Percentiles rank a stretch among this genome's conserved stretches.
Evolutionary conservation across 768 basidiomycete genomes (phyloP).

Genomic region (Tremella mesenterica): DNA sequence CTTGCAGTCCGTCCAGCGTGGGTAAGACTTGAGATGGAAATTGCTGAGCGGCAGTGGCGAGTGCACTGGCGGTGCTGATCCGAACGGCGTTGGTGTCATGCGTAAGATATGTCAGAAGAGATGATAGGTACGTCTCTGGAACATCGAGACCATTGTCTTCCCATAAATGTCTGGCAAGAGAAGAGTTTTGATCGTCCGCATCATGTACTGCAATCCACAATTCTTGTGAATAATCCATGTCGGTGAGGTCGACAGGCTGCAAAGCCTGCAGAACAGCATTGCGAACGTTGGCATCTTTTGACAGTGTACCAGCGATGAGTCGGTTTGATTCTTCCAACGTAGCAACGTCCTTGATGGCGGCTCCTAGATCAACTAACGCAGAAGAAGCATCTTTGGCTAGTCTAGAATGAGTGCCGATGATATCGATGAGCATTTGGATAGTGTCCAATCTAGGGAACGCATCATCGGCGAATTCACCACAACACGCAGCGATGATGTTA

Average conservation of each 20-base stretch:
- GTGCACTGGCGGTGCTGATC: slow-evolving; percentile 58
- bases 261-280: slow-evolving; percentile 83
- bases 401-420: slow-evolving; percentile 67
- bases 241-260: slow-evolving; percentile 89
- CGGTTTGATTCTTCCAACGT: slow-evolving; percentile 57
- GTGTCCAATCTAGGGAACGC: slow-evolving; percentile 67
- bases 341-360: slow-evolving; percentile 63
- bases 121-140: slow-evolving; percentile 56
- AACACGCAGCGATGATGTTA: slow-evolving; percentile 44
- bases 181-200: slow-evolving; percentile 75
- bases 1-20: slow-evolving; percentile 51
- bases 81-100: slow-evolving; percentile 77
- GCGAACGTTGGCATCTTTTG: slow-evolving; percentile 79
- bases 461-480: slow-evolving; percentile 59
- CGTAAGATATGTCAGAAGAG: slow-evolving; percentile 60
- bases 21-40: slow-evolving; percentile 57
- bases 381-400: slow-evolving; percentile 76
- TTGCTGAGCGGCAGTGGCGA: slow-evolving; percentile 66
- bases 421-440: slow-evolving; percentile 60
- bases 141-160: slow-evolving; percentile 92
- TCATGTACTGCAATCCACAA: slow-evolving; percentile 85
- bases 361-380: slow-evolving; percentile 68
- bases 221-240: slow-evolving; percentile 82
- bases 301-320: slow-evolving; percentile 63
- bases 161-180: slow-evolving; percentile 74